These are phyloP conservation scores for Verticillium nonalfalfae DNA, from an alignment of 2,329 filamentous ascomycete genomes.

Conservation along the genomic window DNA sequence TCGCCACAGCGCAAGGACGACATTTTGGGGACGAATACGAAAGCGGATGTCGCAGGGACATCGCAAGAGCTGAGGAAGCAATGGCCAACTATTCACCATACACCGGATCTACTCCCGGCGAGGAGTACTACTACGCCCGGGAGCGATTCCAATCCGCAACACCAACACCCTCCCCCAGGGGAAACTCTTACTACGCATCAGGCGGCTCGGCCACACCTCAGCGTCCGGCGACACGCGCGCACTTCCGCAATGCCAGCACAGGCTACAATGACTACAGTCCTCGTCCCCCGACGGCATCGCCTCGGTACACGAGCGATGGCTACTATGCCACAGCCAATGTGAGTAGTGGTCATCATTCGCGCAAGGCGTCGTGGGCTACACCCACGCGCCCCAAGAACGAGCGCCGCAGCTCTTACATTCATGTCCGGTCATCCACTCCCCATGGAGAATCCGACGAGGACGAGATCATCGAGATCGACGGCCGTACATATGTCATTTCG, in stretches of 20 bases:
- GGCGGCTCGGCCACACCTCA: constrained; percentile 33
- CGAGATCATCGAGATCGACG: constrained; percentile 49
- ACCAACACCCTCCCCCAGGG: constrained; percentile 50
- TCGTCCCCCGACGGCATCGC: constrained; percentile 46
- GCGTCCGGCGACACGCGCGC: constrained; percentile 48
- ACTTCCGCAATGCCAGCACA: constrained; percentile 37
- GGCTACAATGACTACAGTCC: constrained; percentile 34
- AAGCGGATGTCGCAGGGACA: constrained; percentile 21
- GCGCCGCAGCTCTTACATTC: constrained; percentile 51
- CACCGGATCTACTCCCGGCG: constrained; percentile 38
- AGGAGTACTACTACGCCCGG: constrained; percentile 45
- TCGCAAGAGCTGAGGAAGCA: constrained; percentile 30
- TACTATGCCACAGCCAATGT: constrained; percentile 61
- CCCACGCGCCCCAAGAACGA: constrained; percentile 40
- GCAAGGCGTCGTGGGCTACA: constrained; percentile 41
- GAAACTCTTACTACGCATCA: constrained; percentile 37
- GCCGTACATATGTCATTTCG: constrained; percentile 46
- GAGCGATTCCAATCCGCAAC: constrained; percentile 46
- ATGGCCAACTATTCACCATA: constrained; percentile 31
- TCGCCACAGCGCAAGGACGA: neutral
- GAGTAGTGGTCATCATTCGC: constrained; percentile 45
- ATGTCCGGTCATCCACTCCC: constrained; percentile 51
- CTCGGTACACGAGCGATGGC: constrained; percentile 56
- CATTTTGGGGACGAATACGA: constrained; percentile 2
- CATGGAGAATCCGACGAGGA: constrained; percentile 61